Evolutionary conservation across 192 early-diverging fungal genomes (phyloP).

Genomic region (Backusella psychrophila): DNA sequence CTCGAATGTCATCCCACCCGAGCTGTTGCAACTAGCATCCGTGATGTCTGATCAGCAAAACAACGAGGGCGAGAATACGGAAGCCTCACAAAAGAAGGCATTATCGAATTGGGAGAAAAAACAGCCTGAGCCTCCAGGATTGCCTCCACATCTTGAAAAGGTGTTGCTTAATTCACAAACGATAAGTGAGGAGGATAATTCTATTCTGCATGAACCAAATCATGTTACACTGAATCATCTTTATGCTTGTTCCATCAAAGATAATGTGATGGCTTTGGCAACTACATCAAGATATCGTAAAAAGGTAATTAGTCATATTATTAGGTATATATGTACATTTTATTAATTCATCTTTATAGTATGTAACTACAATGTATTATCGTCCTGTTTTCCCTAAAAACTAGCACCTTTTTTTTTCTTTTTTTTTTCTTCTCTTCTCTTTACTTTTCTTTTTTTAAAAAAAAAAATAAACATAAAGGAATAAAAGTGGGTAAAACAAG

Average conservation of each 20-base stretch:
- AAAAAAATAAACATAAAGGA: background rate
- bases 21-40: constrained; percentile 25
- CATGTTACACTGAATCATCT: constrained; percentile 95
- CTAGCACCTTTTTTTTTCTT: background rate
- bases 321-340: background rate
- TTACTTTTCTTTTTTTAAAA: background rate
- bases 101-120: constrained; percentile 12
- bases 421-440: background rate
- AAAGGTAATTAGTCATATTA: constrained; percentile 54
- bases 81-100: background rate
- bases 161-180: constrained; percentile 82
- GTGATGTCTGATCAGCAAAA: background rate
- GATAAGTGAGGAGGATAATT: constrained; percentile 74
- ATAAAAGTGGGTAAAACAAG: background rate
- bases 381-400: constrained; percentile 31
- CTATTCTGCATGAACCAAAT: constrained; percentile 82
- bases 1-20: constrained; percentile 32
- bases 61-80: background rate
- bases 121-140: constrained; percentile 67
- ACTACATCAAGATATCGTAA: constrained; percentile 89
- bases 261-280: constrained; percentile 93
- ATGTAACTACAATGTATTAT: constrained; percentile 47
- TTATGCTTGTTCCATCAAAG: constrained; percentile 93
- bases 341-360: constrained; percentile 16
- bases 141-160: constrained; percentile 92